Conservation (phyloP, 2,329 filamentous ascomycete species). For the Paracorniculantispora psalliotae region DNA sequence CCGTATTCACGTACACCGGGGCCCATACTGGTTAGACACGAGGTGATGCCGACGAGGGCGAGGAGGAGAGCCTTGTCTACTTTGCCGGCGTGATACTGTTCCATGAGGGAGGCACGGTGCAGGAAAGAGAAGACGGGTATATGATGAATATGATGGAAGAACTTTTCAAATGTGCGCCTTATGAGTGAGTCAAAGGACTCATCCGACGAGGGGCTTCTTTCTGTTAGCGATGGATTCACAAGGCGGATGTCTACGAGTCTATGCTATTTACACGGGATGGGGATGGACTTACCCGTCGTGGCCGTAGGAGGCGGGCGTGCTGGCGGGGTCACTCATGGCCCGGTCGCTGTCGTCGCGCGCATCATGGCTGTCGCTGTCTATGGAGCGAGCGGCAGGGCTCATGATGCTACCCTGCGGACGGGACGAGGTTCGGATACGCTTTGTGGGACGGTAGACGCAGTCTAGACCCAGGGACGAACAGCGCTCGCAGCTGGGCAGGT, state of each 20-base stretch:
- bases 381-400: conserved; percentile 31
- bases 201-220: conserved; percentile 30
- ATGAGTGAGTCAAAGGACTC: conserved; percentile 46
- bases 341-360: conserved; percentile 31
- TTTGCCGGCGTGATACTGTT: conserved; percentile 52
- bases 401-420: conserved; percentile 20
- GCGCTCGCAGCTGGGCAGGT: conserved; percentile 49
- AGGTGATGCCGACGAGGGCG: conserved; percentile 51
- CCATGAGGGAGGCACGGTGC: conserved; percentile 55
- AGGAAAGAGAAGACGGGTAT: conserved; percentile 55
- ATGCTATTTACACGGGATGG: background rate
- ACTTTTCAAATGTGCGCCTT: conserved; percentile 49
- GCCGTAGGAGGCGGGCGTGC: conserved; percentile 30
- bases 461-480: conserved; percentile 48
- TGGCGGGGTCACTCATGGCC: conserved; percentile 29
- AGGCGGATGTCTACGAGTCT: background rate
- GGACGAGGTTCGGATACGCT: conserved; percentile 30
- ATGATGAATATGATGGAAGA: conserved; percentile 55
- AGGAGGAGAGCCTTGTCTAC: conserved; percentile 51
- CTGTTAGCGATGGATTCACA: conserved; percentile 18
- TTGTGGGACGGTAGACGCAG: conserved; percentile 50
- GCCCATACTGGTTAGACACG: conserved; percentile 51
- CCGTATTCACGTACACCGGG: conserved; percentile 48
- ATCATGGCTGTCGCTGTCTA: conserved; percentile 28
- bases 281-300: conserved; percentile 29